Evolutionary conservation across 371 early-diverging fungal genomes (phyloP).

Genomic region (Coemansia linderi): DNA sequence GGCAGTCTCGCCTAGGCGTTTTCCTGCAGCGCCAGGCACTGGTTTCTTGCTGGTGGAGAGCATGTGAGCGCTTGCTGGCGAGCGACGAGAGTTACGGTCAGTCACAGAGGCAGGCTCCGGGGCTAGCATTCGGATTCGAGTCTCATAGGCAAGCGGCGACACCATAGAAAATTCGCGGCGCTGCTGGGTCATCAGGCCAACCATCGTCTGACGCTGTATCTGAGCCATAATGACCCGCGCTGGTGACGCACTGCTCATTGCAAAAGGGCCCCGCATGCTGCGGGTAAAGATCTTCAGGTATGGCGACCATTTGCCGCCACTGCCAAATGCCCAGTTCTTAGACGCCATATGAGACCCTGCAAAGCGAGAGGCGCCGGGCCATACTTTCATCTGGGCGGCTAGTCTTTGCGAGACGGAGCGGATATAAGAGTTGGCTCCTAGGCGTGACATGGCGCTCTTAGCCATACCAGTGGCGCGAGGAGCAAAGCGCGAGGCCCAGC

Average conservation of each 20-base stretch:
- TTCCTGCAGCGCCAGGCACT: neutral
- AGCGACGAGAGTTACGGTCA: neutral
- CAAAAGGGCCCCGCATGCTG: constrained; percentile 21
- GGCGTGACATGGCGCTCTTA: constrained; percentile 11
- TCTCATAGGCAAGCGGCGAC: constrained; percentile 20
- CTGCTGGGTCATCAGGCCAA: constrained; percentile 31
- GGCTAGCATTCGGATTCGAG: constrained; percentile 13
- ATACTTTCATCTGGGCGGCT: neutral
- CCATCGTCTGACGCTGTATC: constrained; percentile 37
- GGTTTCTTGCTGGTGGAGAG: neutral
- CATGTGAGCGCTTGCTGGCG: neutral
- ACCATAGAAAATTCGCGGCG: constrained; percentile 28
- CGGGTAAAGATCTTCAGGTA: constrained; percentile 22
- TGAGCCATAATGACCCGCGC: constrained; percentile 33
- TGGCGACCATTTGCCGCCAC: constrained; percentile 46
- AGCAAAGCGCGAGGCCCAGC: constrained; percentile 23
- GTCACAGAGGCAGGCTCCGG: neutral
- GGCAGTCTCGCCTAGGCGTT: neutral
- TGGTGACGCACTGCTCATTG: constrained; percentile 1
- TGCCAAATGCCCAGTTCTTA: constrained; percentile 30
- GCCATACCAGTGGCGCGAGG: constrained; percentile 3
- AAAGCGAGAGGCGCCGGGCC: constrained; percentile 14
- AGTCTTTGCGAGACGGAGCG: constrained; percentile 14
- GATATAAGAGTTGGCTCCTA: constrained; percentile 6
- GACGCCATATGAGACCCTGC: constrained; percentile 1